phyloP scores from a whole-genome alignment of 495 filamentous ascomycete species.

The Cercophora sp. region DNA sequence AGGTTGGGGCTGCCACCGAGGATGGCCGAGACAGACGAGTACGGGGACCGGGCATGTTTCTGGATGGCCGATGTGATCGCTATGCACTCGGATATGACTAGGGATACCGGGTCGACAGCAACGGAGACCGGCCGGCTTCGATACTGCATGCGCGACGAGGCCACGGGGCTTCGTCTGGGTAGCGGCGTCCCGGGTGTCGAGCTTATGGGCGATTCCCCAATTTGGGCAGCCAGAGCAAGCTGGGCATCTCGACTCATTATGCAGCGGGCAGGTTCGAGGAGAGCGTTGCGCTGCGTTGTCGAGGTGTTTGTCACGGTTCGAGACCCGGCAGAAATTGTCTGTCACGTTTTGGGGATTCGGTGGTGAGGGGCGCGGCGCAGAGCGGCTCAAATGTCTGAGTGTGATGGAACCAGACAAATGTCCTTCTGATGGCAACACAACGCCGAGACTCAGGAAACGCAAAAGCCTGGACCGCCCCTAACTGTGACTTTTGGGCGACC shows the following conservation, averaged over 20 bases:
- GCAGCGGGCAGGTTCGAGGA: constrained; percentile 10
- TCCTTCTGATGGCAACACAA: constrained; percentile 11
- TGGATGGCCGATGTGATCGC: constrained; percentile 97
- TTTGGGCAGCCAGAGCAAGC: constrained; percentile 19
- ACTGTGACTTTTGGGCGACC: too few relatives aligned
- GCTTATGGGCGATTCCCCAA: constrained; percentile 34
- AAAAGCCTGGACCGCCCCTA: too few relatives aligned
- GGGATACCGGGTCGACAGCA: constrained; percentile 86
- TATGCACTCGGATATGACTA: constrained; percentile 99
- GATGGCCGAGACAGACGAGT: constrained; percentile 95
- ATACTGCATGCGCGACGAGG: constrained; percentile 43
- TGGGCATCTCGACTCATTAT: constrained; percentile 46
- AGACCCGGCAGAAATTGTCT: background rate
- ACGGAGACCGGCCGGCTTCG: constrained; percentile 59
- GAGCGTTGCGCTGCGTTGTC: background rate
- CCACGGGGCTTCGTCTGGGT: constrained; percentile 14
- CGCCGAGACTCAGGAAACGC: too few relatives aligned
- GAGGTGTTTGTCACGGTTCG: background rate
- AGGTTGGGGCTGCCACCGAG: constrained; percentile 70
- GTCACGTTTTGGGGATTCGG: background rate
- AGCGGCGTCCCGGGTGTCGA: constrained; percentile 19
- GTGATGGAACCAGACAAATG: constrained; percentile 10
- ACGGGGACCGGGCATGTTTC: constrained; percentile 93
- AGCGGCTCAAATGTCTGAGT: background rate
- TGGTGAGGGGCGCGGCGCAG: background rate